phyloP scores from a whole-genome alignment of 2,329 filamentous ascomycete species.

The Pseudogymnoascus sp. region DNA sequence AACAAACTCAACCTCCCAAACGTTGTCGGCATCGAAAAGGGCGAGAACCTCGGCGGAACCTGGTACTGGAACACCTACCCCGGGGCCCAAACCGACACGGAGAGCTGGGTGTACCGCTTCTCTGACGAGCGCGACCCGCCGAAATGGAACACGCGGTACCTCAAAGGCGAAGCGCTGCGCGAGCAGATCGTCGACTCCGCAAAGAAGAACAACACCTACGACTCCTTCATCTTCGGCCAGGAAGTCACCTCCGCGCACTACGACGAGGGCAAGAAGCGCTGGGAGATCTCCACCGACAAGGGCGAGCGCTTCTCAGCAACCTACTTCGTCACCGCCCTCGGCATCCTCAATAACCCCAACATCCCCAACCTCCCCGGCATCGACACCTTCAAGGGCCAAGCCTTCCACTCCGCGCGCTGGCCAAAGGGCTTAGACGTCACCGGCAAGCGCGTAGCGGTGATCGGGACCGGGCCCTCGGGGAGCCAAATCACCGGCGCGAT shows the following conservation, averaged over 20 bases:
- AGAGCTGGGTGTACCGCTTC: constrained; percentile 17
- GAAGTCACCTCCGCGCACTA: constrained; percentile 16
- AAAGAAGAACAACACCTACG: neutral
- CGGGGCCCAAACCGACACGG: constrained; percentile 21
- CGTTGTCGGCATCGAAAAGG: constrained; percentile 11
- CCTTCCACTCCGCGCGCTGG: constrained; percentile 50
- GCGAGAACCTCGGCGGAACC: constrained; percentile 12
- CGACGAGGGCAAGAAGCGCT: constrained; percentile 8
- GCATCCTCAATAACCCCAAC: constrained; percentile 17
- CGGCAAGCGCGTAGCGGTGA: constrained; percentile 48
- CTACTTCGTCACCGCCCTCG: constrained; percentile 18
- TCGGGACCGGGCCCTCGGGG: constrained; percentile 49
- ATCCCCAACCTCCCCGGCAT: constrained; percentile 35
- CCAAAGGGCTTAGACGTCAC: constrained; percentile 41
- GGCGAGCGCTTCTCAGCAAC: constrained; percentile 12
- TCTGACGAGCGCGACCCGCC: neutral
- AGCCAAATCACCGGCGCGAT: constrained; percentile 39
- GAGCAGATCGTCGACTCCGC: neutral
- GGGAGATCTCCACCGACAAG: constrained; percentile 17
- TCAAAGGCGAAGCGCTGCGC: neutral
- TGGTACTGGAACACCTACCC: constrained; percentile 22
- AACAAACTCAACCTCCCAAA: constrained; percentile 12
- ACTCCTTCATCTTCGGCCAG: constrained; percentile 14
- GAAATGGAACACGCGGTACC: neutral
- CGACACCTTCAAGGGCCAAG: constrained; percentile 39